Base-by-base conservation (phyloP, 208 protist genomes). In the Trypanosoma grayi region DNA sequence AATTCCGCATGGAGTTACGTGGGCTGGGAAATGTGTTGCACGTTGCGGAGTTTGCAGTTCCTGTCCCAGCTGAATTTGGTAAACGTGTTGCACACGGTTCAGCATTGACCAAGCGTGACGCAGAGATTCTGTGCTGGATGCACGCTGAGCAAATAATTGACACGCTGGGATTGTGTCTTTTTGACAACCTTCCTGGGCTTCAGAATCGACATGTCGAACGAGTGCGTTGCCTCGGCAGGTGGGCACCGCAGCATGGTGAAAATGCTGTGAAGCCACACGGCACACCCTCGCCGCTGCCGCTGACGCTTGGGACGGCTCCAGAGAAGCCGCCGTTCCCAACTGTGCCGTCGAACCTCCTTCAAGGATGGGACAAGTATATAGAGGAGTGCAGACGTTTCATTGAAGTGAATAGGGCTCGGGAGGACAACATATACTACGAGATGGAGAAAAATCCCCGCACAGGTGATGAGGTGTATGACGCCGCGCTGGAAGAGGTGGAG, bases 121-220 rank as follows among this genome's bases (percentile, higher is more conserved):
- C 91, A 16, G 91, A 96, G 18, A 31, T 79, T n/a, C 71, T 94
- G 11, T 79, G 73, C 11, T 96, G 84, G 83, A 94, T 96, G 91
- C 91, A 96, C 59, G 91, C 91, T 46, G 84, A 94, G 65, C 83
- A 85, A 9, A 72, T 79, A 8, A 65, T 96, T 16, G 85, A 94
- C 56, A 67, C 66, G 2, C 41, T 92, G 4, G 79, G 66, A 11
- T 67, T 96, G 6, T 81, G 75, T 34, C 27, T 96, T 30, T 96
- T 94, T 66, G 82, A 77, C 33, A 93, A 95, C 55, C 64, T 96
- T 43, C 87, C 87, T 4, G 54, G 63, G 39, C 60, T 94, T 50
- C 91, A 96, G 65, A 70, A 54, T 2, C 88, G 75, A 46, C 91
- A 94, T 73, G 79, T 73, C 5, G 13, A 72, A 18, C 70, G 79